Base-by-base conservation (phyloP, 2,329 filamentous ascomycete genomes). In the Diplodia seriata region DNA sequence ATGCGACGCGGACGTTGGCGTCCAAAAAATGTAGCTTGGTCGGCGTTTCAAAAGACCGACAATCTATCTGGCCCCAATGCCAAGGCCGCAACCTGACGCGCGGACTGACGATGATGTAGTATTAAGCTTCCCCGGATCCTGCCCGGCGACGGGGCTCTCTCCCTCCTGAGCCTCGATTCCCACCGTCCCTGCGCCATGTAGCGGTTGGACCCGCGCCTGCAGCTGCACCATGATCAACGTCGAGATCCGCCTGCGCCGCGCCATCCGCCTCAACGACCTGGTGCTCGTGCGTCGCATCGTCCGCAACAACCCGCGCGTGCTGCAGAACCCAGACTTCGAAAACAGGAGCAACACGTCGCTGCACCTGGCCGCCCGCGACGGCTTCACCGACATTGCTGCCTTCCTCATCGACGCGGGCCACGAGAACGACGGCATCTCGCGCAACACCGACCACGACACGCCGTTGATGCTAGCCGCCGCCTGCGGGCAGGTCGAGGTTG, bases 291-390 rank as follows among this genome's bases (percentile, higher is more conserved):
- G 85, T 72, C 91, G 93, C 76, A 93, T 97, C 76, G 84, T 96
- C 71, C 86, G 85, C 71, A 89, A 89, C 69, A 89, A 94, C 75
- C 91, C 90, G 0, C 76, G 81, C 20, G 86, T 90, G 70, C 83
- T 97, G 33, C 89, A 90, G 74, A 97, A 97, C 75, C 92, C 93
- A 2, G 92, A 97, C 78, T 86, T 87, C 73, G 86, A 88, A 4
- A 85, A 89, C 70, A 89, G 92, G 72, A 91, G 90, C 77, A 95
- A 96, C 81, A 94, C 92, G 2, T 93, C 89, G 71, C 85, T 97
- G 49, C 93, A 97, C 78, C 85, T 97, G 2, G 91, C 93, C 53
- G 91, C 91, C 12, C 87, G 87, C 8, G 84, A 93, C 68, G 93
- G 92, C 64, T 86, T 90, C 75, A 82, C 87, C 8, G 81, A 88